phyloP scores from a whole-genome alignment of 306 rosid genomes.

The Pterocarpus santalinus region DNA sequence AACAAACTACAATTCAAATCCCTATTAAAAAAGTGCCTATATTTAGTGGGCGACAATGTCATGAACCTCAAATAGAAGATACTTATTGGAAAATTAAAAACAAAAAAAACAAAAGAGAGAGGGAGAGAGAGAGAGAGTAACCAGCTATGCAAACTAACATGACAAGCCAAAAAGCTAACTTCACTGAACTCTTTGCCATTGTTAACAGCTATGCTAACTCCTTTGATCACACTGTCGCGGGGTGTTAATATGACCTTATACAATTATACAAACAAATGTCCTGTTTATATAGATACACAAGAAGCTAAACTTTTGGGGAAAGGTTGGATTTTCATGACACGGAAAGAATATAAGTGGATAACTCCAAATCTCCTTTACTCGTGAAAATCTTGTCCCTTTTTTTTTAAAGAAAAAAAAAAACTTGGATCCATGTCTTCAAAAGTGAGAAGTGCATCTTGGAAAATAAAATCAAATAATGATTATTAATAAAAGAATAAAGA shows the following conservation, averaged over 20 bases:
- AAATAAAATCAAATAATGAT: too few species aligned
- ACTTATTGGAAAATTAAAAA: not conserved
- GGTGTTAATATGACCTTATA: not conserved
- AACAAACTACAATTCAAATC: too few species aligned
- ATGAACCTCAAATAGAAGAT: too few species aligned
- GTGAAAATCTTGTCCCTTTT: not conserved
- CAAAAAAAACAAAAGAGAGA: not conserved
- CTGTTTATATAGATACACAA: not conserved
- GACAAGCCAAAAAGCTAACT: not conserved
- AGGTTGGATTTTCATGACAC: not conserved
- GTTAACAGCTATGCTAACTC: not conserved
- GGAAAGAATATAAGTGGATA: too few species aligned
- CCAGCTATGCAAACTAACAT: not conserved
- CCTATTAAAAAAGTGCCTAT: too few species aligned
- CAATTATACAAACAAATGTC: not conserved
- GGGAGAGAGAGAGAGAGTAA: not conserved
- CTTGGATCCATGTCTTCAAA: too few species aligned
- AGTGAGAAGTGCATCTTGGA: too few species aligned
- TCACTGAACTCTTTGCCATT: not conserved
- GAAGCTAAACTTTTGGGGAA: not conserved
- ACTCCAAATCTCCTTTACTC: not conserved
- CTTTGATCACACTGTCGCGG: not conserved
- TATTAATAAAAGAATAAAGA: too few species aligned
- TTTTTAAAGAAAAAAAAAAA: too few species aligned
- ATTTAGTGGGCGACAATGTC: too few species aligned